Evolutionary conservation across 1,139 yeast species (phyloP), one percentile per base, ranked within the genome.

Genomic region (Candida neerlandica): DNA sequence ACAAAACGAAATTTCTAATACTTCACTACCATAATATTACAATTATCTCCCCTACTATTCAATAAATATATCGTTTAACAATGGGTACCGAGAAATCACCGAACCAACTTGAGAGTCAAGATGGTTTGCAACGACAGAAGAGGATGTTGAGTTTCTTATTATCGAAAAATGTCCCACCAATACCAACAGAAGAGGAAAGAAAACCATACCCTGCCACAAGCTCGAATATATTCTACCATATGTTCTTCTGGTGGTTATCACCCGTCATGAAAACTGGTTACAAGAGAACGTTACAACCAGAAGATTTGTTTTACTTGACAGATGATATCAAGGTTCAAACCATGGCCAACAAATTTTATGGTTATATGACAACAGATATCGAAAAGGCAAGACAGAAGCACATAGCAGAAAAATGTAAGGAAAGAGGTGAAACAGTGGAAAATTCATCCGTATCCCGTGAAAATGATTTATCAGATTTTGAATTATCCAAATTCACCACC

Each of bases 241-340:
- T 71, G 1, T 77, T 78, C 58, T 80, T 80, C 63, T 72, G 80
- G 77, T 78, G 84, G 81, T 56, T 80, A 46, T 52, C 58, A 39
- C 84, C 84, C 0, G 59, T 80, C 18, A 64, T 80, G 72, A 59
- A 57, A 19, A 66, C 71, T n/a, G 85, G 85, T 0, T 80, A 80
- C 58, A 75, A 71, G 57, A 65, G 85, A 53, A 80, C 83, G 3
- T 63, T 80, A 48, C 69, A 69, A 42, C 74, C 78, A 1, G 69
- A 70, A 26, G 84, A 80, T 60, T 63, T 80, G 53, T 79, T 66
- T 57, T 58, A 54, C 29, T 58, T 80, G 42, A 65, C 73, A 11
- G 74, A 76, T 5, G 68, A 69, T 19, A 60, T 76, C 51, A 67
- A 64, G 41, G 71, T 75, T 21, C 70, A 76, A 38, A 40, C 52